Evolutionary conservation across 768 basidiomycete genomes (phyloP), one percentile per base, ranked within the genome.

Genomic region (Panaeolus papilionaceus): DNA sequence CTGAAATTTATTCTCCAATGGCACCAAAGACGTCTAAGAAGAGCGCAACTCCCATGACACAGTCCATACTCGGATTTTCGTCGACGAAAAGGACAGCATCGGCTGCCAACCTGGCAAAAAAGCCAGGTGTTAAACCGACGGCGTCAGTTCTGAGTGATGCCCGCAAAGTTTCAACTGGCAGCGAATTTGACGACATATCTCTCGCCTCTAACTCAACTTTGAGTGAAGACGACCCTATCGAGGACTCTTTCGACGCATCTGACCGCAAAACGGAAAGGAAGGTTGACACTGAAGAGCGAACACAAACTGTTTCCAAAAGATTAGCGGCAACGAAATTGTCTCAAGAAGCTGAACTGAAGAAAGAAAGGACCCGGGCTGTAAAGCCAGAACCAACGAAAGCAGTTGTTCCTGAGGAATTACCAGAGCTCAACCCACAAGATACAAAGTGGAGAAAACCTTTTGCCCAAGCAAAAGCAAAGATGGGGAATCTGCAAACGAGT

Each of bases 401-500:
- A 40, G 12, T 16, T 23, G 26, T 44, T 38, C 49, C 47, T 38
- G 51, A 63, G 61, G 65, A 66, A 54, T 69, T 70, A 26, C 77
- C 83, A 7, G 81, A 84, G 47, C 75, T 87, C 40, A 76, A 87
- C 58, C 81, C 82, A 23, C 87, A 85, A 64, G 82, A 85, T 65
- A 76, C 82, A 44, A 82, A 77, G 63, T 94, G 88, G 81, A 79
- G 77, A n/a, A 80, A 81, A 63, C 78, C 88, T 20, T 84, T 85
- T 73, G 80, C 74, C 28, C 80, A 80, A 44, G 85, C 85, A 4
- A 82, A 80, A 70, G 72, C 73, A 47, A 85, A 83, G 72, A 91
- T 88, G 85, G 90, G 87, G 0, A 69, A 85, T 64, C 66, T 86
- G 39, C 72, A 82, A 62, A 84, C 90, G 9, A 86, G 94, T 95